Base-by-base conservation (phyloP, 352 stramenopile species). In the Aphanomyces invadans region DNA sequence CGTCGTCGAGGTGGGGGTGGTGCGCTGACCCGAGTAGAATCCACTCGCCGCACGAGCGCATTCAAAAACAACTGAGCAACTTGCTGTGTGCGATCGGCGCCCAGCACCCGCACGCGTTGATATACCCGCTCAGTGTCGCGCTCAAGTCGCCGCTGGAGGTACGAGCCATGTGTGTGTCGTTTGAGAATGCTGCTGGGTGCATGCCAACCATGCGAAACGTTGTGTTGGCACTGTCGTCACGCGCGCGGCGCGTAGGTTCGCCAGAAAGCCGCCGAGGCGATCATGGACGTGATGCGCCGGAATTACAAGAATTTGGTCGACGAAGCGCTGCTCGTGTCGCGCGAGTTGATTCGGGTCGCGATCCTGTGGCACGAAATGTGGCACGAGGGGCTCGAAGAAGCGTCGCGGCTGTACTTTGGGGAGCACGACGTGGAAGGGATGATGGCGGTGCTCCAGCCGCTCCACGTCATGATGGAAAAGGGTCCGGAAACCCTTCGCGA, bases 311-410 rank as follows among this genome's bases (percentile, higher is more conserved):
- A 90, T 12, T 79, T 99, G 28, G 96, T 99, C 4, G 92, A 98
- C 54, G 94, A 99, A 70, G 82, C 80, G 11, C 65, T 92, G 61
- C 73, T 94, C 11, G 97, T 99, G n/a, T 98, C 89, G 54, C 87
- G 88, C 0, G 97, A 99, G 71, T 81, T 99, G 4, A 99, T 99
- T 65, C 89, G 96, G 15, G 95, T 99, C 11, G 96, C 97, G 23
- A 98, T 99, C 70, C 74, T 99, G 49, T 99, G 97, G 97, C 84
- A 98, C 64, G 97, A 99, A 73, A 89, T 97, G 71, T 99, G 97
- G 97, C 96, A 98, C 61, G 93, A 98, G 77, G 95, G 90, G 0
- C 80, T 99, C 0, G 97, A 99, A 70, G 93, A 99, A 74, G 97
- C 97, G 4, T 98, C 88, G 29, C 79, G 95, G 3, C 71, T 98